Base-by-base conservation (phyloP, 805 yeast genomes). In the Yamadazyma nakazawae region DNA sequence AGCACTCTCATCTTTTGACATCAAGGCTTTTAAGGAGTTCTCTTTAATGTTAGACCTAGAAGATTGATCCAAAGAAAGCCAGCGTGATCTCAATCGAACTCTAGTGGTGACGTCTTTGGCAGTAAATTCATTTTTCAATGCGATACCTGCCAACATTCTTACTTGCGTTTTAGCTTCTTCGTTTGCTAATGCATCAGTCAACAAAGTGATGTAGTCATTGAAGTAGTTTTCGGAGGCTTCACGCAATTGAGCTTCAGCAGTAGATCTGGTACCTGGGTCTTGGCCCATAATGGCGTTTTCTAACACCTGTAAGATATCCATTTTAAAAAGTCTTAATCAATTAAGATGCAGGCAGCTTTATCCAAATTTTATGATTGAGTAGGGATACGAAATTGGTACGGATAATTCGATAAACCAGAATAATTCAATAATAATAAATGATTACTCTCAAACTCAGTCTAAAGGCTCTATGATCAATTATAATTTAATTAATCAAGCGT, bases 111-210 rank as follows among this genome's bases (percentile, higher is more conserved):
- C 55, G 60, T 88, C 95, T 62, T 91, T 92, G 13, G 97, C 82
- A 6, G 88, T 81, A 58, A 92, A 76, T 70, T 88, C 88, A 69
- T 92, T 92, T 72, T 92, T 92, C 60, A 89, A 73, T 17, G 85
- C 85, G 52, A 92, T 73, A 36, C 94, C 96, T 3, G 99, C 96
- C 62, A 94, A 78, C 76, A 90, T 88, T 60, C 98, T 79, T 40
- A 90, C 94, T 68, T 92, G 97, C 5, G 84, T 69, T 57, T 78
- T 80, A 46, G 79, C 79, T 7, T 70, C 61, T 37, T 80, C 84
- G 60, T 84, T 82, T 19, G 83, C 85, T 51, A 94, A 74, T 19
- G 85, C 86, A 52, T 80, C 80, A 34, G 88, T 81, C 63, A 91
- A 78, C 56, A 81, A 71, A 36, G 80, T 79, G 58, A 90, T 68